Evolutionary conservation across 108 stramenopile genomes (phyloP), one percentile per base, ranked within the genome.

Genomic region (Cyclotella choctawhatcheeana): DNA sequence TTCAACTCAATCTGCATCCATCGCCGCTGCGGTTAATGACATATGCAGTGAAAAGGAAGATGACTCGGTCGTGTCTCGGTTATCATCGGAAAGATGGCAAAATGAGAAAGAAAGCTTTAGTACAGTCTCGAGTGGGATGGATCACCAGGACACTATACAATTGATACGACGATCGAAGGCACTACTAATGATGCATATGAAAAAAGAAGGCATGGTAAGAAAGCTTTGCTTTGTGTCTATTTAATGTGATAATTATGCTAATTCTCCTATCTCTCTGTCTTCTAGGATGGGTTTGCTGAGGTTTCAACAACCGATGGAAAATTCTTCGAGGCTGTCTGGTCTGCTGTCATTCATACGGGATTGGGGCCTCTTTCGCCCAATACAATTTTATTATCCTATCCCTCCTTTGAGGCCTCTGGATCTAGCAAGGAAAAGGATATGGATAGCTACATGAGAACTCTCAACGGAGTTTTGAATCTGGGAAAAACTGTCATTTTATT

Each of bases 331-430:
- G 76, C 79, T 13, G 69, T 83, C 0, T 78, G 77, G 74, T 70
- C 62, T 0, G 75, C 84, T 4, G 76, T 85, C 26, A 87, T 92
- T 21, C 82, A 89, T 51, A 71, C 77, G 6, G 93, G 93, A 20
- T 51, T 94, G 6, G 91, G 91, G 10, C 84, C 89, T 1, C 66
- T 94, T 27, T 72, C 78, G 58, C 92, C 92, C 20, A 93, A 93
- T 73, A 83, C 86, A 12, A 85, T 89, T 35, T 58, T 93, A 33
- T 54, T 90, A 31, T 84, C 84, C 2, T 86, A 87, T 86, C 89
- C 89, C 2, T 74, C 73, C 12, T 74, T 74, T 18, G 18, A 37
- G 54, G 21, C 55, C 16, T 2, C 55, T 30, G 29, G 30, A 30
- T 1, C 55, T 30, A 56, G 12, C 12, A 30, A 1, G 2, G 55